A percentile compares a stretch with the other conserved stretches of the same genome.
phyloP scores from a whole-genome alignment of 1,284 basidiomycete species.

The Irpex lacteus region DNA sequence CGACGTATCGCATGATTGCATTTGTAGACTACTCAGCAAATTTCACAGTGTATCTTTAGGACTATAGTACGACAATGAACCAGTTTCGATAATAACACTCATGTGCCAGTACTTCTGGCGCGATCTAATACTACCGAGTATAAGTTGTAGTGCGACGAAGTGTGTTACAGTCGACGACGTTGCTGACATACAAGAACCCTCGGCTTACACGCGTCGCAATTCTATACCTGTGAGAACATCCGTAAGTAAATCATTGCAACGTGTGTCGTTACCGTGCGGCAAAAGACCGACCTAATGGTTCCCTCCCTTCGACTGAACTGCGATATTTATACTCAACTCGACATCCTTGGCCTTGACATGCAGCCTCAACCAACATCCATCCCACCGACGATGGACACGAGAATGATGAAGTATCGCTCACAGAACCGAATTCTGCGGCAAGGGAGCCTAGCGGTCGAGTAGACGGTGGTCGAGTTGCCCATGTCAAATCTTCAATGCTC shows the following conservation, averaged over 20 bases:
- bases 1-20: background rate
- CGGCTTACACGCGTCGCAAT: background rate
- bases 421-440: conserved; percentile 6
- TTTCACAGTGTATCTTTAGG: conserved; percentile 1
- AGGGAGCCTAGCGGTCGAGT: background rate
- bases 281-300: background rate
- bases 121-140: no score
- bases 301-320: background rate
- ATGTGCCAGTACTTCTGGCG: no score
- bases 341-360: conserved; percentile 10
- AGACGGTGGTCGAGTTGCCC: conserved; percentile 8
- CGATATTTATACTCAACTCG: conserved; percentile 10
- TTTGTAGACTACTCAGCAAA: conserved; percentile 1
- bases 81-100: background rate
- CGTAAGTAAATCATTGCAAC: background rate
- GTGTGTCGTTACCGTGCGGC: background rate
- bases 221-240: background rate
- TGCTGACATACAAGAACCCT: no score
- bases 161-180: no score
- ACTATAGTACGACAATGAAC: background rate
- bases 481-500: conserved; percentile 3
- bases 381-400: conserved; percentile 1
- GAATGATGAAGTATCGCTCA: conserved; percentile 3
- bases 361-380: conserved; percentile 8
- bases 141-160: no score